Conservation (phyloP, 345 rosid species). For the Garcia nutans region DNA sequence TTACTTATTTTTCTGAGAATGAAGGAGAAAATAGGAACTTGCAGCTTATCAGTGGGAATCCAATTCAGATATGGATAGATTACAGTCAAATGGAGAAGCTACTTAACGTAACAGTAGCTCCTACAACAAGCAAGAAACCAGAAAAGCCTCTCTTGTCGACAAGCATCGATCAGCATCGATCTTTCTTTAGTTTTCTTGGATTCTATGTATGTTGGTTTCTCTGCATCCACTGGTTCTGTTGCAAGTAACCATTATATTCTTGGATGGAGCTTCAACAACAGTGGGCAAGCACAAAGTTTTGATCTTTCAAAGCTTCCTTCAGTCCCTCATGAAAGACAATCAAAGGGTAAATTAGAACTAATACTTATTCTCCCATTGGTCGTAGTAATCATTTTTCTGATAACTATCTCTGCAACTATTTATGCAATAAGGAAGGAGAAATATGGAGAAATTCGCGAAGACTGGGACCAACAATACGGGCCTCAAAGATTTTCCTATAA, state of each 20-base stretch:
- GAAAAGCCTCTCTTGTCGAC: conserved; percentile 13
- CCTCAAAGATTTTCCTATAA: conserved; percentile 24
- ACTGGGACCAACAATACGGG: conserved; percentile 22
- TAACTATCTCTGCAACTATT: not conserved
- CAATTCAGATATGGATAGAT: conserved; percentile 23
- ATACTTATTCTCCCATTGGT: not conserved
- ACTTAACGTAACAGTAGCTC: conserved; percentile 21
- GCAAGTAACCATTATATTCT: conserved; percentile 21
- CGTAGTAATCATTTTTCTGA: not conserved
- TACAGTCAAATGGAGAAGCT: conserved; percentile 5
- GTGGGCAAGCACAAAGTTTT: conserved; percentile 15
- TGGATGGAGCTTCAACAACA: conserved; percentile 25
- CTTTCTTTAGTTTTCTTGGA: not conserved
- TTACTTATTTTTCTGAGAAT: not conserved
- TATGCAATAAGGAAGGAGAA: conserved; percentile 6
- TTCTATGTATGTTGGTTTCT: conserved; percentile 25
- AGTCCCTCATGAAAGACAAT: not conserved
- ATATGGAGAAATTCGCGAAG: conserved; percentile 14
- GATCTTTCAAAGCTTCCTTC: conserved; percentile 19
- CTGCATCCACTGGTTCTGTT: conserved; percentile 16
- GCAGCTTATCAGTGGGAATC: conserved; percentile 17
- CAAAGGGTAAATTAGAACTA: not conserved
- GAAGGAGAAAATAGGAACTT: not conserved
- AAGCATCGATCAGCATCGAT: not conserved
- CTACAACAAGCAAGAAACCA: conserved; percentile 9